Conservation (phyloP, 352 stramenopile genomes). For the Phytopythium helicoides region DNA sequence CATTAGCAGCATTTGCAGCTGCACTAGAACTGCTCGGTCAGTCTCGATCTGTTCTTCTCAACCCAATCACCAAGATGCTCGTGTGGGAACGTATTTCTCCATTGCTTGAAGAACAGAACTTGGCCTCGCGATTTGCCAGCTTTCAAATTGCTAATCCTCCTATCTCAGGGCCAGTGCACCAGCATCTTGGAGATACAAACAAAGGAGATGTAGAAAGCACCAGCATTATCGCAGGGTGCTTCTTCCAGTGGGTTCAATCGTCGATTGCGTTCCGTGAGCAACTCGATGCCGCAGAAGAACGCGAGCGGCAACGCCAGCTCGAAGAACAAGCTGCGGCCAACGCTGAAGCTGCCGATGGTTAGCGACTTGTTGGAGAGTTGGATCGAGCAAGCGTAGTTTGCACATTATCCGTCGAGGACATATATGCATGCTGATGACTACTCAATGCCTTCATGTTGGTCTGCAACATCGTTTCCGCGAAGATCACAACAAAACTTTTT, state of each 20-base stretch:
- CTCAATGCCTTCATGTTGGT: no score
- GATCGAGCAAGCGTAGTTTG: no score
- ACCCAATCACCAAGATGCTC: slow-evolving; percentile 52
- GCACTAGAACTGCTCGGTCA: slow-evolving; percentile 52
- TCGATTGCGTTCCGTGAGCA: slow-evolving; percentile 53
- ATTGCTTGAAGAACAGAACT: slow-evolving; percentile 31
- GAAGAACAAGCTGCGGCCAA: slow-evolving; percentile 30
- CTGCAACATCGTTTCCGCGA: no score
- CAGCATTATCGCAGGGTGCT: slow-evolving; percentile 39
- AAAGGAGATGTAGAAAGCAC: slow-evolving; percentile 54
- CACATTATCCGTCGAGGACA: no score
- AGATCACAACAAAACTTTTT: no score
- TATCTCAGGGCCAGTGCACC: slow-evolving; percentile 30
- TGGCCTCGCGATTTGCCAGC: slow-evolving; percentile 24
- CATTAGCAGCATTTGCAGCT: slow-evolving; percentile 46
- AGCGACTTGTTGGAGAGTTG: no score
- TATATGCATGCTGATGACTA: no score
- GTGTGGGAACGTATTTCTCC: slow-evolving; percentile 63
- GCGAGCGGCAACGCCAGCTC: slow-evolving; percentile 26
- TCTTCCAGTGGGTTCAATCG: slow-evolving; percentile 55
- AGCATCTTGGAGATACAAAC: slow-evolving; percentile 34
- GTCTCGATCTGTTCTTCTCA: slow-evolving; percentile 29
- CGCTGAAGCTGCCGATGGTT: no score
- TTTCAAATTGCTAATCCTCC: slow-evolving; percentile 15
- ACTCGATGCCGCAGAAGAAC: slow-evolving; percentile 36